A percentile compares a stretch with the other conserved stretches of the same genome.
Evolutionary conservation across 345 rosid genomes (phyloP).

Genomic region (Lagerstroemia speciosa): DNA sequence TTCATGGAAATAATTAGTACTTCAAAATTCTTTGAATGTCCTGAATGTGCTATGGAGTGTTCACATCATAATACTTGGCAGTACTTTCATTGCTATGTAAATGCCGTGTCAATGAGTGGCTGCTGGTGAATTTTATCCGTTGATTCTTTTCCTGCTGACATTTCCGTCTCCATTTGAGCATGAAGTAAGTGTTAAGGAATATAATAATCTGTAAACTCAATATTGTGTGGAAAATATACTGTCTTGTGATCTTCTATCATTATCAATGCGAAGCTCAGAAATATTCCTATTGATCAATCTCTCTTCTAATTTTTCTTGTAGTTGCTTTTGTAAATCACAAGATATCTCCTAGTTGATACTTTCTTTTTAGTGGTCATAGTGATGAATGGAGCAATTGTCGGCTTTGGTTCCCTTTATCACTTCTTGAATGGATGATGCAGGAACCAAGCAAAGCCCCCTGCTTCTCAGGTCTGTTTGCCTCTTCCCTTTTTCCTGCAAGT

Average conservation of each 20-base stretch:
- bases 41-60: background rate
- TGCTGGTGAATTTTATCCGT: background rate
- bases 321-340: background rate
- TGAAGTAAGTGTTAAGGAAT: no score
- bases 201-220: background rate
- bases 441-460: conserved; percentile 54
- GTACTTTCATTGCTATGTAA: background rate
- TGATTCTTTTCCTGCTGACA: background rate
- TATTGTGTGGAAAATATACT: no score
- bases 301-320: background rate
- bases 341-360: background rate
- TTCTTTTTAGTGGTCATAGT: background rate
- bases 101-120: no score
- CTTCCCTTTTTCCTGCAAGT: conserved; percentile 19
- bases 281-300: background rate
- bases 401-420: conserved; percentile 14
- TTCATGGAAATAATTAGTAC: background rate
- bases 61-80: background rate
- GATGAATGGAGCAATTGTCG: background rate
- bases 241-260: no score
- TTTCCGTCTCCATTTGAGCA: no score
- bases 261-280: background rate
- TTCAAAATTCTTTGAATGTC: background rate
- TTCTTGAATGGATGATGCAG: conserved; percentile 24
- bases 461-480: conserved; percentile 24